Evolutionary conservation across 306 rosid genomes (phyloP).

Genomic region (Corylus avellana): DNA sequence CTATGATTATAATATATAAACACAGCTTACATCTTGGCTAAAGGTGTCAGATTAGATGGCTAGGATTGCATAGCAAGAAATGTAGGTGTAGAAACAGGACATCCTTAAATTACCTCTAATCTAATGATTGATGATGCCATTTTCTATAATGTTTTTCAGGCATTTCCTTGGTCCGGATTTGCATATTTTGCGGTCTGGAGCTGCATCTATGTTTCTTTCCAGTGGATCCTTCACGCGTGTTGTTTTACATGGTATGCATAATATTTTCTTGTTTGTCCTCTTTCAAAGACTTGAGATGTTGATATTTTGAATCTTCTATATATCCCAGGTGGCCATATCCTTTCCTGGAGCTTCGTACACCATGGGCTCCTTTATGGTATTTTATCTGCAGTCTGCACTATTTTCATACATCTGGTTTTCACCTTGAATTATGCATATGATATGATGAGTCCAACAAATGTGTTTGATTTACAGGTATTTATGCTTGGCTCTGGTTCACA

Average conservation of each 20-base stretch:
- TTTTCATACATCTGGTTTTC: not conserved
- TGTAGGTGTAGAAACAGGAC: no score
- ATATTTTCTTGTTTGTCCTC: not conserved
- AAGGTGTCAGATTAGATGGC: slow-evolving; percentile 2
- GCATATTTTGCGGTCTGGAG: slow-evolving; percentile 75
- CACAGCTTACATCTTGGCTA: not conserved
- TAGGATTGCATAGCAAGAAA: not conserved
- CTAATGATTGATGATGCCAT: slow-evolving; percentile 8
- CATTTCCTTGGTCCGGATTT: slow-evolving; percentile 75
- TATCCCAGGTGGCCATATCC: slow-evolving; percentile 79
- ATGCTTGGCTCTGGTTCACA: slow-evolving; percentile 60
- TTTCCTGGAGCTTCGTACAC: slow-evolving; percentile 67
- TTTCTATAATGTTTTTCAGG: slow-evolving; percentile 44
- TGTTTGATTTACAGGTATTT: slow-evolving; percentile 58
- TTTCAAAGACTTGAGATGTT: not conserved
- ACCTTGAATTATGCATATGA: not conserved
- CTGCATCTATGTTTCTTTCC: slow-evolving; percentile 61
- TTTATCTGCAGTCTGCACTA: not conserved
- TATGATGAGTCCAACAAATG: slow-evolving; percentile 2
- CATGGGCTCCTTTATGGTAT: slow-evolving; percentile 86
- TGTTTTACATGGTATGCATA: slow-evolving; percentile 44
- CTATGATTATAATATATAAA: not conserved
- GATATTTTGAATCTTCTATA: not conserved
- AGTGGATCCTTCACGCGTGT: slow-evolving; percentile 64
- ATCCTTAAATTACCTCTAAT: not conserved